Conservation (phyloP, 2,329 filamentous ascomycete genomes). For the Colletotrichum navitas region DNA sequence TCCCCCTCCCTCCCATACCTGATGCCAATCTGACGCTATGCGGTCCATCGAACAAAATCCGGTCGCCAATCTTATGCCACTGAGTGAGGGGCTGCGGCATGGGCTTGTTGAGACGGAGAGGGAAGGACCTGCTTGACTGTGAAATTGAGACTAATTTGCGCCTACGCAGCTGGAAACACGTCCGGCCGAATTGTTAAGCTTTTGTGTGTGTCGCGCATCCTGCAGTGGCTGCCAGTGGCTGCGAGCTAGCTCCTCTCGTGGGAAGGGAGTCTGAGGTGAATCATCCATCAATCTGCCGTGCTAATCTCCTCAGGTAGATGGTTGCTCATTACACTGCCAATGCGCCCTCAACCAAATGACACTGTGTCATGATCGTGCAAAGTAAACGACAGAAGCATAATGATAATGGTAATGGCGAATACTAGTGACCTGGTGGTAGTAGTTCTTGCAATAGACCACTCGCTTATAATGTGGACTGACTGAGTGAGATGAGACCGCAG, state of each 20-base stretch:
- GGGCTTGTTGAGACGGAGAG: constrained; percentile 10
- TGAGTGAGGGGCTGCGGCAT: neutral
- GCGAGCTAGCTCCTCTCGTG: too few relatives aligned
- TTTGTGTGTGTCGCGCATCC: neutral
- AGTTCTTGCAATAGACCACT: neutral
- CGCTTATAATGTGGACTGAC: neutral
- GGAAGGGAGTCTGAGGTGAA: too few relatives aligned
- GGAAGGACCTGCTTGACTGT: neutral
- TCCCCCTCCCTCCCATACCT: neutral
- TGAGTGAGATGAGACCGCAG: neutral
- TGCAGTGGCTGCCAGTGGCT: neutral
- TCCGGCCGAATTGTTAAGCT: neutral
- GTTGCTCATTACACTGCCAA: too few relatives aligned
- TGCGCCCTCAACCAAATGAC: too few relatives aligned
- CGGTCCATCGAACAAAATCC: constrained; percentile 5
- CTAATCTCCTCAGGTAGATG: too few relatives aligned
- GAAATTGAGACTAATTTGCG: constrained; percentile 11
- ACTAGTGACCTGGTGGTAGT: neutral
- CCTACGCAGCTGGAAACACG: constrained; percentile 6
- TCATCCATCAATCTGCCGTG: too few relatives aligned
- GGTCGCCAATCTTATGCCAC: neutral
- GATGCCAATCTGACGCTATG: constrained; percentile 17
- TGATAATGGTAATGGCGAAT: neutral
- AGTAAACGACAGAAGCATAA: neutral
- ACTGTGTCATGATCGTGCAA: neutral